A percentile compares a stretch with the other conserved stretches of the same genome.
Evolutionary conservation across 2,329 filamentous ascomycete species (phyloP).

Genomic region (Pestalotiopsis sp.): DNA sequence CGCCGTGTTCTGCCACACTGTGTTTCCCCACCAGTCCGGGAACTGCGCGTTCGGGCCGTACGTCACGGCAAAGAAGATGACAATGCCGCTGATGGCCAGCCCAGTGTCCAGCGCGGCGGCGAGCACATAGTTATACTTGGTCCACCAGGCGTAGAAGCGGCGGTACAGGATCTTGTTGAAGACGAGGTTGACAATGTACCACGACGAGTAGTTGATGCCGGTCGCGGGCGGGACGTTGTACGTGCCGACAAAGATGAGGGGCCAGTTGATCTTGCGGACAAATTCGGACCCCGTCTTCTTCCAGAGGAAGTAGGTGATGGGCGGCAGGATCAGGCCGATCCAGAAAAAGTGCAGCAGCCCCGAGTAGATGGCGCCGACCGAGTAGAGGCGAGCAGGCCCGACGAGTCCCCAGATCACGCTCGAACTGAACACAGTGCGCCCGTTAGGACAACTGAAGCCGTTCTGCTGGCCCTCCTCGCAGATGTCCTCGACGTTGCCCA

Average conservation of each 20-base stretch:
- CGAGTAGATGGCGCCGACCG: slow-evolving; percentile 46
- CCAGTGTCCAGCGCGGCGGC: slow-evolving; percentile 34
- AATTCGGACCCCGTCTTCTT: slow-evolving; percentile 37
- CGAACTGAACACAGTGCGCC: slow-evolving; percentile 40
- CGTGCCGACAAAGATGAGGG: slow-evolving; percentile 36
- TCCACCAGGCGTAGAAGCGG: slow-evolving; percentile 47
- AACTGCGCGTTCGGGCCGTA: slow-evolving; percentile 33
- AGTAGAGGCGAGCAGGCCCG: slow-evolving; percentile 50
- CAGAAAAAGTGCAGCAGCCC: slow-evolving; percentile 52
- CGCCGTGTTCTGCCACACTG: slow-evolving; percentile 40
- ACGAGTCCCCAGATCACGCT: slow-evolving; percentile 54
- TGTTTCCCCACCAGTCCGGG: slow-evolving; percentile 37
- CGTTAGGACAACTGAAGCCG: slow-evolving; percentile 47
- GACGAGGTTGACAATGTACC: slow-evolving; percentile 46
- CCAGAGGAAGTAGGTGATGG: slow-evolving; percentile 42
- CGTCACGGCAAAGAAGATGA: slow-evolving; percentile 37
- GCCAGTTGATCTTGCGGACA: slow-evolving; percentile 36
- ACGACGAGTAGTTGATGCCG: slow-evolving; percentile 35
- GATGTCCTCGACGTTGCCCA: slow-evolving; percentile 40
- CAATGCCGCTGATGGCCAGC: slow-evolving; percentile 33
- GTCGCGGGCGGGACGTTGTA: slow-evolving; percentile 40
- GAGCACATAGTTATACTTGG: slow-evolving; percentile 43
- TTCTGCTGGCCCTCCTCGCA: slow-evolving; percentile 42
- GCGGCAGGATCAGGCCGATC: slow-evolving; percentile 43
- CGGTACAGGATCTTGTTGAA: slow-evolving; percentile 46